Evolutionary conservation across 306 rosid species (phyloP).

Genomic region (Gynostemma pentaphyllum): DNA sequence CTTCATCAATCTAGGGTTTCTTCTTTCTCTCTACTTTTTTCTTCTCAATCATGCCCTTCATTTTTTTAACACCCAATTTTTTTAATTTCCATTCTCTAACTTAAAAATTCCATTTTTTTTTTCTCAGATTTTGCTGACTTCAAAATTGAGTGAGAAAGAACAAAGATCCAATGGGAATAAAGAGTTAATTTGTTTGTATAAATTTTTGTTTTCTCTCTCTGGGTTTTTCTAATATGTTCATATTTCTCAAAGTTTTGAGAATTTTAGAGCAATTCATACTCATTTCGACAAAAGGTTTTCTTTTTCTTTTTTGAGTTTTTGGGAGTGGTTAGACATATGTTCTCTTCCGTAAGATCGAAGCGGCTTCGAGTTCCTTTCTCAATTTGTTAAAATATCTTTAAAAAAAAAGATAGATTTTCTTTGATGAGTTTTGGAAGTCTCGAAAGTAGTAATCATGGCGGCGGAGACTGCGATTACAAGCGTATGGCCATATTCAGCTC

Average conservation of each 20-base stretch:
- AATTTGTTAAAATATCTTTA: not conserved
- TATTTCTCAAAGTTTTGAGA: not conserved
- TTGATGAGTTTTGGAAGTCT: constrained; percentile 93
- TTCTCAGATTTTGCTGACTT: not conserved
- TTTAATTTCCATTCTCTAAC: constrained; percentile 14
- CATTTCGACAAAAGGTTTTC: no score
- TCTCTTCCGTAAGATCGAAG: no score
- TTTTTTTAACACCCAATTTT: no score
- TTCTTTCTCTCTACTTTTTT: not conserved
- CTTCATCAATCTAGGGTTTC: not conserved
- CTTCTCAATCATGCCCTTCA: constrained; percentile 6
- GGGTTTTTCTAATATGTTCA: not conserved
- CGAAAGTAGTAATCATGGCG: constrained; percentile 38
- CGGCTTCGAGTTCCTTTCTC: no score
- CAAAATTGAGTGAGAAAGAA: no score
- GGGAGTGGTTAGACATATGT: no score
- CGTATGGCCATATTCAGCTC: constrained; percentile 87
- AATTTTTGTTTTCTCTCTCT: not conserved
- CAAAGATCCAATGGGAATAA: not conserved
- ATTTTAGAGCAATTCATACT: not conserved
- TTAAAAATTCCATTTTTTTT: not conserved
- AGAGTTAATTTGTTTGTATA: not conserved
- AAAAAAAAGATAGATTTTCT: constrained; percentile 19
- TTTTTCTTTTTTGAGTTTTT: not conserved
- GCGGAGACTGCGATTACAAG: constrained; percentile 9